Percentiles rank a stretch among this genome's conserved stretches.
phyloP scores from a whole-genome alignment of 495 filamentous ascomycete genomes.

The Aspergillus mulundensis region DNA sequence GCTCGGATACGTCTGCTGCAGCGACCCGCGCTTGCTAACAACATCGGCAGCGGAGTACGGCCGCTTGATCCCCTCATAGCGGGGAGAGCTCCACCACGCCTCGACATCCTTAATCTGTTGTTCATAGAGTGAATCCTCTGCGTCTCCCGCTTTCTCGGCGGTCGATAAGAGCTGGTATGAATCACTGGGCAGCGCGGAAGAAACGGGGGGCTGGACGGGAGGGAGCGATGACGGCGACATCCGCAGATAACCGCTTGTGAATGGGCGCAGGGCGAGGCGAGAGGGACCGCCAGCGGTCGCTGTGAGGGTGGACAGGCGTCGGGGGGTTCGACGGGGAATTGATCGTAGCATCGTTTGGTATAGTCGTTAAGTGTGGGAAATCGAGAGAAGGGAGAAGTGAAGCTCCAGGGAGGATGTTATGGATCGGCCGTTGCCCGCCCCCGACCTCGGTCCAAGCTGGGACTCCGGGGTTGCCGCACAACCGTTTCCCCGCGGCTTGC shows the following conservation, averaged over 20 bases:
- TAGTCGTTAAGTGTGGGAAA: not conserved
- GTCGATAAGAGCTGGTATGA: conserved; percentile 77
- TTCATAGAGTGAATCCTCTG: conserved; percentile 78
- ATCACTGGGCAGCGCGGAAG: conserved; percentile 59
- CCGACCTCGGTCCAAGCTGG: conserved; percentile 10
- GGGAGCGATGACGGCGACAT: conserved; percentile 34
- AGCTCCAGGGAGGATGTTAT: not conserved
- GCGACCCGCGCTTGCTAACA: conserved; percentile 82
- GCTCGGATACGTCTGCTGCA: conserved; percentile 84
- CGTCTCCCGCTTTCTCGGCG: conserved; percentile 62
- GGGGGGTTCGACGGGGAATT: conserved; percentile 34
- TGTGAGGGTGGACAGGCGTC: conserved; percentile 23
- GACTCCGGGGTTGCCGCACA: conserved; percentile 11
- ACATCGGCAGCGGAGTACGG: conserved; percentile 89
- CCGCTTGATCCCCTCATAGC: conserved; percentile 84
- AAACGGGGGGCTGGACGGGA: conserved; percentile 50
- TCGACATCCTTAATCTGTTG: conserved; percentile 77
- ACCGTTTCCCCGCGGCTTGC: conserved; percentile 15
- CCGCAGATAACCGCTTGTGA: conserved; percentile 44
- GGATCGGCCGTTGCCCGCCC: not conserved
- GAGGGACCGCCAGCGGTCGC: conserved; percentile 22
- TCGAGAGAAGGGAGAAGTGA: not conserved
- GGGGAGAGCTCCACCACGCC: conserved; percentile 79
- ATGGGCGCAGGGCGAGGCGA: conserved; percentile 31
- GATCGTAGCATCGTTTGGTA: conserved; percentile 32